Conservation (phyloP, 306 rosid genomes). For the Quercus wislizeni region DNA sequence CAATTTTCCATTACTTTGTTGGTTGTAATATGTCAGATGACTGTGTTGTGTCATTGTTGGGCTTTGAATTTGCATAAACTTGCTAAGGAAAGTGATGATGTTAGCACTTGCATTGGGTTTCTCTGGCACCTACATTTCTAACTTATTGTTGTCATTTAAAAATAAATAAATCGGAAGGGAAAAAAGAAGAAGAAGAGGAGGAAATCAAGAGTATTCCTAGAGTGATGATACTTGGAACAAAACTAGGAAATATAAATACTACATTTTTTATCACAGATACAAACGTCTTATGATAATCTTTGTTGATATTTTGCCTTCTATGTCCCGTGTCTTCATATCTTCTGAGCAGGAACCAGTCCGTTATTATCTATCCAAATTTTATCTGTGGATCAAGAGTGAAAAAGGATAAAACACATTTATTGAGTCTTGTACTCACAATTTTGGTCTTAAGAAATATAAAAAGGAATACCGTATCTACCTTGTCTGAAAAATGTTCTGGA, state of each 20-base stretch:
- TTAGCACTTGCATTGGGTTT: too few relatives aligned
- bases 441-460: not conserved
- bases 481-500: slow-evolving; percentile 90
- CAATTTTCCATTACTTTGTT: too few relatives aligned
- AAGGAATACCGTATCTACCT: slow-evolving; percentile 26
- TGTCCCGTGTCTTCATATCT: not conserved
- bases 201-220: too few relatives aligned
- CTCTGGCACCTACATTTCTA: too few relatives aligned
- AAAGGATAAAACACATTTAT: not conserved
- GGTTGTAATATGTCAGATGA: too few relatives aligned
- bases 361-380: not conserved
- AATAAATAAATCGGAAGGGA: too few relatives aligned
- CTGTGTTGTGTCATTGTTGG: too few relatives aligned
- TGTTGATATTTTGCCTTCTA: not conserved
- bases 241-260: not conserved
- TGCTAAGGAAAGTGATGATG: too few relatives aligned
- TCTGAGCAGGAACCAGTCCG: not conserved
- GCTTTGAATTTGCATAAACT: too few relatives aligned
- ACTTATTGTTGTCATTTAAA: too few relatives aligned
- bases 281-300: not conserved
- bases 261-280: not conserved
- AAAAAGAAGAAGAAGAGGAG: too few relatives aligned
- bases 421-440: too few relatives aligned
- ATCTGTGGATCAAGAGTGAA: not conserved
- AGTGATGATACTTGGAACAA: not conserved